These are phyloP conservation scores for Citrus medica DNA, from an alignment of 345 rosid species.

Conservation along the genomic window DNA sequence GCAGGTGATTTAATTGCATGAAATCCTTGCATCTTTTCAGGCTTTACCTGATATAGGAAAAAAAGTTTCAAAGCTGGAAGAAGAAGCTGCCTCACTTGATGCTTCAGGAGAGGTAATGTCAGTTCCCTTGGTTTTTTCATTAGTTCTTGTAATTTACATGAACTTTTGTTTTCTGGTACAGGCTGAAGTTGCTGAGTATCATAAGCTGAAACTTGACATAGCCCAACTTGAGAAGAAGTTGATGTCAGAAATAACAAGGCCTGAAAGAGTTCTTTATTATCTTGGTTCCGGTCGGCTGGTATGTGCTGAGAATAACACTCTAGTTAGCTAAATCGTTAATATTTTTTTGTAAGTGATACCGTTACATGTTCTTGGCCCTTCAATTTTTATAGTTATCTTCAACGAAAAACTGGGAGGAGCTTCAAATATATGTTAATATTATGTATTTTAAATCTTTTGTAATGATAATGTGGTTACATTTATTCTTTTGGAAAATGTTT, in stretches of 20 bases:
- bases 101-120: conserved; percentile 84
- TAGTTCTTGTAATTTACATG: conserved; percentile 4
- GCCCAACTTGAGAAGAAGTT: conserved; percentile 87
- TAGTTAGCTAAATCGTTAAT: not conserved
- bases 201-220: conserved; percentile 79
- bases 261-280: conserved; percentile 89
- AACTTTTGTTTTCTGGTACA: conserved; percentile 23
- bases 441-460: too few relatives aligned
- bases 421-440: not conserved
- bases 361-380: not conserved
- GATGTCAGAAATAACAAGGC: conserved; percentile 89
- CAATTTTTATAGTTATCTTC: not conserved
- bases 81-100: conserved; percentile 84
- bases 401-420: not conserved
- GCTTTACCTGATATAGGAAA: conserved; percentile 86
- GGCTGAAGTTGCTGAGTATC: conserved; percentile 90
- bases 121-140: conserved; percentile 13
- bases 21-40: conserved; percentile 34
- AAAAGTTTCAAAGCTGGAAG: conserved; percentile 77
- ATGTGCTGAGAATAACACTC: conserved; percentile 23
- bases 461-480: too few relatives aligned
- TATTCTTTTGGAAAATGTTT: too few relatives aligned
- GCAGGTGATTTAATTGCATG: not conserved
- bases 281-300: conserved; percentile 95
- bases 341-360: not conserved